Conservation (phyloP, 1,284 basidiomycete genomes). For the Rhizoctonia solani region DNA sequence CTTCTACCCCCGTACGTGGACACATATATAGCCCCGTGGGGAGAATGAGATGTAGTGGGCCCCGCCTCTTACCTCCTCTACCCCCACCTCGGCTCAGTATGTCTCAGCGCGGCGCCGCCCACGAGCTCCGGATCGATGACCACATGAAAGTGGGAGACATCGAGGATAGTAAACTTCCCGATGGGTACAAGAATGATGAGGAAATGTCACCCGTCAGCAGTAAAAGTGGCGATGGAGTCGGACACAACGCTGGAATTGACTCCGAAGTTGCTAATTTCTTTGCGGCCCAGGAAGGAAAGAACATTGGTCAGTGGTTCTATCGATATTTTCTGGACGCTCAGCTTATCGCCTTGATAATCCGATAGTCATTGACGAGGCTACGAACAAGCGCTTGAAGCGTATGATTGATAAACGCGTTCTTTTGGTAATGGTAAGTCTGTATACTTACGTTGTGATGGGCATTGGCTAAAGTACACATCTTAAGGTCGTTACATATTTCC, state of each 20-base stretch:
- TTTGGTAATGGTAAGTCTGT: slow-evolving; percentile 50
- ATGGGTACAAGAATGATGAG: slow-evolving; percentile 26
- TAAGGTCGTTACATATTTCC: slow-evolving; percentile 55
- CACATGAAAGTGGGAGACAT: slow-evolving; percentile 30
- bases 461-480: background rate
- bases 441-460: background rate
- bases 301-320: slow-evolving; percentile 4
- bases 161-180: slow-evolving; percentile 22
- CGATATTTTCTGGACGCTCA: background rate
- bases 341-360: background rate
- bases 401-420: slow-evolving; percentile 59
- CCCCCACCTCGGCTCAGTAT: slow-evolving; percentile 2
- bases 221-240: background rate
- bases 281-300: slow-evolving; percentile 43
- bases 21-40: slow-evolving; percentile 25
- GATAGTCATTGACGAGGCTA: slow-evolving; percentile 52
- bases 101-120: slow-evolving; percentile 18
- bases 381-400: slow-evolving; percentile 53
- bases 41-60: background rate
- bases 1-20: slow-evolving; percentile 4
- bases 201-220: slow-evolving; percentile 32
- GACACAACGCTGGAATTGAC: slow-evolving; percentile 49
- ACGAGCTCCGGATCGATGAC: slow-evolving; percentile 25
- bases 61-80: slow-evolving; percentile 10
- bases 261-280: slow-evolving; percentile 56